Percentiles rank a stretch among this genome's conserved stretches.
Conservation (phyloP, 2,329 filamentous ascomycete species). For the Nothopassalora personata region DNA sequence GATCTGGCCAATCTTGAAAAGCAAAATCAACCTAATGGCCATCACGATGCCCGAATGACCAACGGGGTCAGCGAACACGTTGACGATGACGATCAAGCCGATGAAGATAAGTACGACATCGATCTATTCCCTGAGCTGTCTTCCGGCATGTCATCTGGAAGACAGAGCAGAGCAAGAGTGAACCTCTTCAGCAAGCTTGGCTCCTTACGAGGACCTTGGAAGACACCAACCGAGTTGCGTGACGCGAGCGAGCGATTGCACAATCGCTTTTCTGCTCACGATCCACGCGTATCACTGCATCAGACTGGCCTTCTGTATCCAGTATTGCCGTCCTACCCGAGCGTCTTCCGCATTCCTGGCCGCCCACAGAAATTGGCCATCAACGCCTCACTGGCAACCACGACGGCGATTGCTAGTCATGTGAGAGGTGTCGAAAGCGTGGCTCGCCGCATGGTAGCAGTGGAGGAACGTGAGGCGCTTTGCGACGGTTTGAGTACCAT, state of each 20-base stretch:
- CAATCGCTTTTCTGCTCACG: conserved; percentile 26
- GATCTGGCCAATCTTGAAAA: conserved; percentile 32
- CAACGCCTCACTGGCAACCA: conserved; percentile 60
- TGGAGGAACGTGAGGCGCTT: conserved; percentile 81
- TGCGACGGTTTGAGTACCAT: conserved; percentile 75
- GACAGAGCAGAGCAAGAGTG: conserved; percentile 5
- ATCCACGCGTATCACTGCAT: conserved; percentile 32
- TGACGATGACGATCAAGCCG: background rate
- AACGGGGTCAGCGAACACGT: conserved; percentile 28
- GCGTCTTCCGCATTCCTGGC: conserved; percentile 55
- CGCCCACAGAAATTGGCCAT: conserved; percentile 42
- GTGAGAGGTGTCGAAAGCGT: conserved; percentile 53
- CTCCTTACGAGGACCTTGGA: conserved; percentile 38
- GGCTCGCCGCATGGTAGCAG: conserved; percentile 56
- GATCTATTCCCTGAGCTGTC: conserved; percentile 23
- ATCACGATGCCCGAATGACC: conserved; percentile 30
- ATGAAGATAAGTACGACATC: conserved; percentile 23
- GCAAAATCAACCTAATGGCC: conserved; percentile 23
- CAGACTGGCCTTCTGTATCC: conserved; percentile 61
- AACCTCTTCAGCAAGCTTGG: conserved; percentile 41
- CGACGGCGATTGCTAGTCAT: conserved; percentile 64
- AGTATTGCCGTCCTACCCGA: conserved; percentile 76
- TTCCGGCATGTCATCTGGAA: conserved; percentile 5
- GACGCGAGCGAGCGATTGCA: conserved; percentile 30
- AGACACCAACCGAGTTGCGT: conserved; percentile 27